Evolutionary conservation across 495 filamentous ascomycete genomes (phyloP), one percentile per base, ranked within the genome.

Genomic region (Penicillium macrosclerotiorum): DNA sequence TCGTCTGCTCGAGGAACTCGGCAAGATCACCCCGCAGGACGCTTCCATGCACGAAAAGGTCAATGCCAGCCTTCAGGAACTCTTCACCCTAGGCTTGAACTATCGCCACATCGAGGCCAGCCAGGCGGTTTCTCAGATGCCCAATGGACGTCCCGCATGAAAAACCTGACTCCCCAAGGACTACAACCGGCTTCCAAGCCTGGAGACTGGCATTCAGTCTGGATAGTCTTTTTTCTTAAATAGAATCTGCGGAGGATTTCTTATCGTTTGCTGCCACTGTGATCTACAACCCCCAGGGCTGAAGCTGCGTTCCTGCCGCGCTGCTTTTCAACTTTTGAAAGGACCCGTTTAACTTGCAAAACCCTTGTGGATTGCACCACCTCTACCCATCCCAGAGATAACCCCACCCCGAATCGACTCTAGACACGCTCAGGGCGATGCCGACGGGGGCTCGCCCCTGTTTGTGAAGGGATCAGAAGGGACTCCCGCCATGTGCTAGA

Each of bases 41-140:
- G 65, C 58, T 8, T 55, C 65, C 8, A 64, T 68, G 62, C 71
- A 75, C 35, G 71, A 75, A 47, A 71, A 71, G 60, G 69, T 72
- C 51, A 75, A 75, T 51, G 69, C 71, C 42, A 67, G 69, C 51
- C 64, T 75, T 38, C 69, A 75, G 58, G 71, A 75, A 40, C 54
- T 75, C 18, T 71, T 68, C 47, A 73, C 71, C 13, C 54, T 75
- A 8, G 68, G 71, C 11, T 37, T 75, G 50, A 71, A 62, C 58
- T 73, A 67, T 59, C 71, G 71, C 30, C 69, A 71, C 29, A 61
- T 72, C 30, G 69, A 73, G 50, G 69, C 71, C 47, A 71, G 71
- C 62, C 67, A 73, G 31, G 67, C 68, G 37, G 62, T 62, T 42
- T 58, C 65, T 35, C 59, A 67, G 32, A 57, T 68, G 23, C 39